Evolutionary conservation across 257 asterid genomes (phyloP).

Genomic region (Petunia secreta): DNA sequence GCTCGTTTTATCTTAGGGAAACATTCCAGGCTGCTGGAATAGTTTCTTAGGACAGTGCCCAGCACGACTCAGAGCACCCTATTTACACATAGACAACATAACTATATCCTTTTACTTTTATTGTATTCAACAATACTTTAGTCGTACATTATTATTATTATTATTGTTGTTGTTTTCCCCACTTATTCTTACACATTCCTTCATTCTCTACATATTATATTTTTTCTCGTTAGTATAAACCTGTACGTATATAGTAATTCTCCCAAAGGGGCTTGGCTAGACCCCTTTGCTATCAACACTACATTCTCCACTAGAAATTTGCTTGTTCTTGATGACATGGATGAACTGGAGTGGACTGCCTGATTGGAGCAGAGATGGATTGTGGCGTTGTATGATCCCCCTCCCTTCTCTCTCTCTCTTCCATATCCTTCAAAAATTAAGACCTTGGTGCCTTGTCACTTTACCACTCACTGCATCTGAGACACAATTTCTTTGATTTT

Average conservation of each 20-base stretch:
- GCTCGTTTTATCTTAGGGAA: too few species aligned
- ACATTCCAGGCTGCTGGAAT: too few species aligned
- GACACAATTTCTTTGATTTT: background rate
- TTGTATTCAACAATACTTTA: too few species aligned
- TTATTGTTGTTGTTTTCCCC: too few species aligned
- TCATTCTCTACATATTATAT: background rate
- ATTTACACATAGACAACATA: too few species aligned
- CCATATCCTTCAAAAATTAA: background rate
- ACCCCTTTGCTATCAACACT: background rate
- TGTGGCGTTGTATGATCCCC: background rate
- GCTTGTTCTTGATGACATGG: background rate
- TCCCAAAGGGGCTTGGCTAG: background rate
- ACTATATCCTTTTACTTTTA: too few species aligned
- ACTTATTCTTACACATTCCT: too few species aligned
- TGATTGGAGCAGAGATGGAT: conserved; percentile 4
- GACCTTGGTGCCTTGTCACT: background rate
- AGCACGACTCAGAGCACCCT: too few species aligned
- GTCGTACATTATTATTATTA: too few species aligned
- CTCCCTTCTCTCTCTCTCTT: background rate
- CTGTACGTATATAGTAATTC: background rate
- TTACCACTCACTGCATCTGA: too few species aligned
- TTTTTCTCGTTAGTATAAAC: background rate
- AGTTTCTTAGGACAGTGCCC: too few species aligned
- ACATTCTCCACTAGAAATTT: background rate
- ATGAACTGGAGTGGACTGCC: background rate